Evolutionary conservation across 202 grass and related monocot species (phyloP), one percentile per base, ranked within the genome.

Genomic region (Elaeis oleifera): DNA sequence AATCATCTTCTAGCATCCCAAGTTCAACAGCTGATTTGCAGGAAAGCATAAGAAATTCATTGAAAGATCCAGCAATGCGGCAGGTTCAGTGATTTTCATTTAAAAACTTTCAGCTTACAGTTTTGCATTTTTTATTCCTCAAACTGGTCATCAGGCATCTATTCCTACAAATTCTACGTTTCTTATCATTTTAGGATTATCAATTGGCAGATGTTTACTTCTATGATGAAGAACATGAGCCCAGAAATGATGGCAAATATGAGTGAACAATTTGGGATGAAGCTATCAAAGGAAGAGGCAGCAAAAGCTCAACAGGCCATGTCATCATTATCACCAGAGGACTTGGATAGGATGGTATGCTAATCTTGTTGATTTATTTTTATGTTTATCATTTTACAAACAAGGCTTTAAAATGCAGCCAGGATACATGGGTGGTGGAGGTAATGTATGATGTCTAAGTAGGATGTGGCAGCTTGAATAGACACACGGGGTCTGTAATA

Each of bases 181-280:
- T 53, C 69, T 78, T 23, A 49, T 26, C 18, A 54, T 3, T 54
- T 44, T 5, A 8, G 29, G 58, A 53, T 18, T 51, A 4, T 64
- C 23, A 67, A 76, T 63, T 53, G 19, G 61, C 79, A 99, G 94
- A 99, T 99, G 94, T 75, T 92, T 78, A 1, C 88, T 82, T 77
- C 75, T 44, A 86, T 99, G 94, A 92, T 99, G 82, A 92, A 84
- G 80, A 99, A 81, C 73, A 99, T 99, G 82, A 88, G 58, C 63
- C 94, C 94, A 21, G 94, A 99, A 63, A 92, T 86, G 85, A 99
- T 99, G 94, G 82, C 77, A 68, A 92, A 86, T 60, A 92, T 99
- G 80, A 83, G 88, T 16, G 77, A 84, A 64, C 88, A 89, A 72
- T 99, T 89, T 71, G 88, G 94, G 63, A 92, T 99, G 84, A 92